These are phyloP conservation scores for Fusarium palustre DNA, from an alignment of 2,329 filamentous ascomycete genomes.

Conservation along the genomic window DNA sequence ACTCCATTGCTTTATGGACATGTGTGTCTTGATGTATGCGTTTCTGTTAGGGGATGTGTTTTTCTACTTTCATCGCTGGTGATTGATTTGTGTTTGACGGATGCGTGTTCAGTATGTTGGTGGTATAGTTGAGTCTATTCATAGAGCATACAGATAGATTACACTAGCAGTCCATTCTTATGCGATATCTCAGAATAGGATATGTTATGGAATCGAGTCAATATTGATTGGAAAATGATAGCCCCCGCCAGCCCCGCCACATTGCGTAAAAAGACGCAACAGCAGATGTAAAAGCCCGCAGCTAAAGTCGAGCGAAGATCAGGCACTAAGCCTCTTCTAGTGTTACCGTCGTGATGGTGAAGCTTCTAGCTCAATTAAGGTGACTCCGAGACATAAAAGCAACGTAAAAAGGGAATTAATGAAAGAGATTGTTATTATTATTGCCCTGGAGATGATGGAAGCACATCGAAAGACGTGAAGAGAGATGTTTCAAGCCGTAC, in stretches of 20 bases:
- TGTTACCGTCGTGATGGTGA: slow-evolving; percentile 34
- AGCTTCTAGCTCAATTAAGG: slow-evolving; percentile 37
- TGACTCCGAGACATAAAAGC: slow-evolving; percentile 37
- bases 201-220: slow-evolving; percentile 21
- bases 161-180: background rate
- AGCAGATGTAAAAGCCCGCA: slow-evolving; percentile 39
- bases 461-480: slow-evolving; percentile 22
- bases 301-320: slow-evolving; percentile 38
- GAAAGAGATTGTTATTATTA: background rate
- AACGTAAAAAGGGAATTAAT: slow-evolving; percentile 34
- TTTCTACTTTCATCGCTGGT: background rate
- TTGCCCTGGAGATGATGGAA: slow-evolving; percentile 20
- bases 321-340: slow-evolving; percentile 35
- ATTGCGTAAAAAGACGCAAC: slow-evolving; percentile 51
- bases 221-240: slow-evolving; percentile 6
- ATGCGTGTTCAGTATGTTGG: background rate
- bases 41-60: background rate
- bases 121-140: background rate
- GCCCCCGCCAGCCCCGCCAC: slow-evolving; percentile 38
- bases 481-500: slow-evolving; percentile 25
- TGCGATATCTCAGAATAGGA: slow-evolving; percentile 12
- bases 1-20: slow-evolving; percentile 4
- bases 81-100: background rate
- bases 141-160: background rate
- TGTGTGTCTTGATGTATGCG: slow-evolving; percentile 2